Evolutionary conservation across 2,329 filamentous ascomycete genomes (phyloP), one percentile per base, ranked within the genome.

Genomic region (Fusarium setosum): DNA sequence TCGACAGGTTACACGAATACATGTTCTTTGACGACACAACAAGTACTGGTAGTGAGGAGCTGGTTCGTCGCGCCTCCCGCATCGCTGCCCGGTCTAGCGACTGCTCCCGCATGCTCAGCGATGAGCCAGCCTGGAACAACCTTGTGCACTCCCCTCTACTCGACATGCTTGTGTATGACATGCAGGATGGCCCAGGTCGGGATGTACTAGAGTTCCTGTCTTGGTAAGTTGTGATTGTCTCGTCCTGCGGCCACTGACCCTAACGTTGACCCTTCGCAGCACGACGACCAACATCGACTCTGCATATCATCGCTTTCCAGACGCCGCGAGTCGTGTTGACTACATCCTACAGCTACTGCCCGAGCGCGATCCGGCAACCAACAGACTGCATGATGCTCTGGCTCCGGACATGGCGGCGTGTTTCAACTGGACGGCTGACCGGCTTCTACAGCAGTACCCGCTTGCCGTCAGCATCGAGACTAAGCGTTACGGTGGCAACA

Each of bases 391-490:
- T n/a, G 21, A 24, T 3, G 11, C 38, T 10, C 21, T 17, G 7
- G 23, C 24, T 15, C 23, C 41, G 5, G 20, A n/a, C 35, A 18
- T 42, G 32, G 37, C 31, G 11, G 35, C 56, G 4, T 55, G 42
- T 26, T 40, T 54, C 13, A 59, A 55, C 31, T 59, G 56, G 56
- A 59, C 50, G 32, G 24, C 41, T 3, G 52, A 42, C 35, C 17
- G 44, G 17, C 17, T 40, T n/a, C n/a, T 44, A 18, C 51, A 55
- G 17, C 50, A 50, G 26, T 51, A 50, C 17, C 42, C 56, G n/a
- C 31, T 60, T 4, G 56, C 44, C 37, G 21, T 60, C n/a, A 55
- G 50, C 50, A 50, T 60, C 50, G 56, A 55, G 17, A 55, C 56
- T 55, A 60, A 60, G 44, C 56, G 56, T 40, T 34, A 60, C 21